A percentile compares a stretch with the other conserved stretches of the same genome.
These are phyloP conservation scores for Boletus barrowsii DNA, from an alignment of 768 basidiomycete genomes.

Conservation along the genomic window DNA sequence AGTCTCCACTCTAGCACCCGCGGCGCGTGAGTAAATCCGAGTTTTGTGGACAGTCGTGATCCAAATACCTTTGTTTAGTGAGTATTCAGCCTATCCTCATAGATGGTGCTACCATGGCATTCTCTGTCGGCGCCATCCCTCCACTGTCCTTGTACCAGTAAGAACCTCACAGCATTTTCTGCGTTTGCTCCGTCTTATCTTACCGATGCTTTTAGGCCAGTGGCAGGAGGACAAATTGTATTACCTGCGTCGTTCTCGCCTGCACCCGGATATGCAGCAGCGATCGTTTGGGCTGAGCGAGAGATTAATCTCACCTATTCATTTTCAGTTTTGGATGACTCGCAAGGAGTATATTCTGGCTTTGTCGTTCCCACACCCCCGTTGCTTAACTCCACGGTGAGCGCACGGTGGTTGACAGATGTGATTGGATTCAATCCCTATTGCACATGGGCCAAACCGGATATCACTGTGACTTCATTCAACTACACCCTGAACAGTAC, in stretches of 20 bases:
- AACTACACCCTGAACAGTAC: constrained; percentile 17
- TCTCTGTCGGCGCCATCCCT: constrained; percentile 15
- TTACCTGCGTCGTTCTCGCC: constrained; percentile 3
- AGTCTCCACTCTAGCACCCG: constrained; percentile 7
- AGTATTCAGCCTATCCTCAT: constrained; percentile 12
- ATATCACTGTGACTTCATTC: constrained; percentile 14
- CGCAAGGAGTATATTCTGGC: constrained; percentile 8
- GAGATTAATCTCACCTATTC: constrained; percentile 11
- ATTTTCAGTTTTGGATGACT: constrained; percentile 11
- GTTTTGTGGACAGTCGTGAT: not conserved
- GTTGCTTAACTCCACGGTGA: constrained; percentile 10
- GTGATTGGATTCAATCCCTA: constrained; percentile 20
- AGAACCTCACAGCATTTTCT: not conserved
- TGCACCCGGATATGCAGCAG: constrained; percentile 7
- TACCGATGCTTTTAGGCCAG: constrained; percentile 8
- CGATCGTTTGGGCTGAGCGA: constrained; percentile 17
- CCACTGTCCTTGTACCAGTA: constrained; percentile 13
- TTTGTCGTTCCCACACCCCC: constrained; percentile 9
- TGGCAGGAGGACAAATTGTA: not conserved
- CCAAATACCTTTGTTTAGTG: not conserved
- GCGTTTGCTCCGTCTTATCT: not conserved
- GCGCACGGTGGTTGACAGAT: constrained; percentile 24
- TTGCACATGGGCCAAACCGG: constrained; percentile 22
- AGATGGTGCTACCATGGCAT: constrained; percentile 11
- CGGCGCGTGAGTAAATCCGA: constrained; percentile 9